Base-by-base conservation (phyloP, 2,329 filamentous ascomycete genomes). In the Xylaria sp. region DNA sequence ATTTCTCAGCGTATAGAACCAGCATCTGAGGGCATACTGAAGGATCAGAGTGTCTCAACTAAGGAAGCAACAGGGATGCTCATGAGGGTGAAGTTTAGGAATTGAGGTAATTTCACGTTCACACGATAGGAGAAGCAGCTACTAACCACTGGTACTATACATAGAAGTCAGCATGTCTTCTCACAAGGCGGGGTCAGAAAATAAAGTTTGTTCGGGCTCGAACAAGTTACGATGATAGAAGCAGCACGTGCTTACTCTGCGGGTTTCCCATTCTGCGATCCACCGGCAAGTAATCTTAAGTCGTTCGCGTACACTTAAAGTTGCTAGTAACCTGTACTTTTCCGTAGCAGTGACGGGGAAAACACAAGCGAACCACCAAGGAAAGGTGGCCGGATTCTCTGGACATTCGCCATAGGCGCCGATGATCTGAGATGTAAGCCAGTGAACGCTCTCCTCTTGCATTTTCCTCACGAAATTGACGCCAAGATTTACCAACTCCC, bases 321-420 rank as follows among this genome's bases (percentile, higher is more conserved):
- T 92, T 13, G 85, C 84, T 15, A 97, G 81, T 23, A 97, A 81
- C 13, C 87, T 84, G 73, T 97, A 97, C 77, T 95, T 97, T 74
- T 96, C 91, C 33, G 89, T 83, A 31, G 96, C 92, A 15, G 87
- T 86, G 44, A 96, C 89, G 0, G 93, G 93, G 13, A 97, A 80
- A 23, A 96, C 89, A 75, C 89, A 93, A 10, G 92, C 94, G 73
- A 97, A 91, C 94, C 94, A 97, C 86, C 94, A 97, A 0, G 94
- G 92, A 73, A 97, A 96, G 1, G 88, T 79, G 3, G 90, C 90
- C 0, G 93, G 90, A 75, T 97, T 93, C 17, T 87, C 83, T 0
- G 93, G 94, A 23, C 90, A 91, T 66, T 92, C 88, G 13, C 94
- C 94, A 72, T 95, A 96, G 6, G 92, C 89, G 38, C 88, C 82